Evolutionary conservation across 78 protist species (phyloP).

Genomic region (Tieghemostelium lacteum): DNA sequence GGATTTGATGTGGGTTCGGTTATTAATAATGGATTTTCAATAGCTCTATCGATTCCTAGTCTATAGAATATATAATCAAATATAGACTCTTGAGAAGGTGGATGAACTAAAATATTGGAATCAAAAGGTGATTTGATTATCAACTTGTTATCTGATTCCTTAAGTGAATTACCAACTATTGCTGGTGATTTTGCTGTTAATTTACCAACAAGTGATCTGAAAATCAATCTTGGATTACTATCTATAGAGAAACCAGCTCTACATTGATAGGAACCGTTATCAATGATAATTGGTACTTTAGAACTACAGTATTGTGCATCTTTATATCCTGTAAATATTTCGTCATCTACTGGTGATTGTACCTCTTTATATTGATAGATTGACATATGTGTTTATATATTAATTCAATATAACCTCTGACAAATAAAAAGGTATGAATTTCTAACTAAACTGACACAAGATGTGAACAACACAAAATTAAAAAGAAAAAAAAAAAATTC

Average conservation of each 20-base stretch:
- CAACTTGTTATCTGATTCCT: constrained; percentile 47
- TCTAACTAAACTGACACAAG: not conserved
- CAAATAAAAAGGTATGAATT: not conserved
- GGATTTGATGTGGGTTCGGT: constrained; percentile 79
- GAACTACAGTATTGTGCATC: not conserved
- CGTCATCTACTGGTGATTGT: constrained; percentile 52
- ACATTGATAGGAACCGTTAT: constrained; percentile 62
- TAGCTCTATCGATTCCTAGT: constrained; percentile 37
- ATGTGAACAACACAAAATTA: not conserved
- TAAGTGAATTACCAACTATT: constrained; percentile 75
- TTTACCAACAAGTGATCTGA: constrained; percentile 73
- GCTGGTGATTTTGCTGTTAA: constrained; percentile 34
- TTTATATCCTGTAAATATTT: constrained; percentile 31
- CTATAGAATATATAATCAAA: constrained; percentile 63
- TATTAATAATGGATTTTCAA: constrained; percentile 55
- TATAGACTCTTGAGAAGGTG: constrained; percentile 72
- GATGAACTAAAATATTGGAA: constrained; percentile 66
- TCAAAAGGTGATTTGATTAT: constrained; percentile 74
- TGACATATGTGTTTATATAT: not conserved
- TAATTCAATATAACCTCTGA: too few species aligned
- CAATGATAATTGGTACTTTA: constrained; percentile 52
- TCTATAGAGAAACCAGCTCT: constrained; percentile 75
- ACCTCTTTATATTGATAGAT: constrained; percentile 42
- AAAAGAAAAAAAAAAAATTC: not conserved
- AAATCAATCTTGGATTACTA: constrained; percentile 43